These are phyloP conservation scores for Yamadazyma philogaea DNA, from an alignment of 805 yeast genomes.

Conservation along the genomic window DNA sequence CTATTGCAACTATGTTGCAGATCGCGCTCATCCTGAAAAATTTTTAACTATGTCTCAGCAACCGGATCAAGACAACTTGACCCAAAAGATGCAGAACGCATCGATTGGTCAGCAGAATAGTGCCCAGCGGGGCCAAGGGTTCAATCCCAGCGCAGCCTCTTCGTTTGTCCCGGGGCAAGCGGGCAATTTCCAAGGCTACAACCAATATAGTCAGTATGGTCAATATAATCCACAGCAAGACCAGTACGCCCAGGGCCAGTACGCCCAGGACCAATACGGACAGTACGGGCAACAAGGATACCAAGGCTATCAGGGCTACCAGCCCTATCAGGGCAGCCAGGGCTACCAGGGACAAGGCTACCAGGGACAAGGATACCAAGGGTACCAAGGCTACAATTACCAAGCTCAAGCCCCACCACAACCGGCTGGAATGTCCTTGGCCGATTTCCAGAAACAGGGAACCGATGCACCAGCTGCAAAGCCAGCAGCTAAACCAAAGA, in stretches of 20 bases:
- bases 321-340: too few relatives aligned
- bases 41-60: slow-evolving; percentile 28
- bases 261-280: slow-evolving; percentile 9
- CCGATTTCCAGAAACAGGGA: slow-evolving; percentile 75
- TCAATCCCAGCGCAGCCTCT: slow-evolving; percentile 50
- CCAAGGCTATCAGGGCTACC: slow-evolving; percentile 13
- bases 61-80: slow-evolving; percentile 32
- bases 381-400: slow-evolving; percentile 14
- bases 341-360: slow-evolving; percentile 3
- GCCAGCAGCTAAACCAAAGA: slow-evolving; percentile 64
- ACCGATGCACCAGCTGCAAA: slow-evolving; percentile 37
- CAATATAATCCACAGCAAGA: slow-evolving; percentile 14
- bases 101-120: slow-evolving; percentile 28
- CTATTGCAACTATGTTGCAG: neutral
- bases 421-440: slow-evolving; percentile 58
- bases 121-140: slow-evolving; percentile 27
- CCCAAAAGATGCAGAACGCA: slow-evolving; percentile 43
- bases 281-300: slow-evolving; percentile 12
- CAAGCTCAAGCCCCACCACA: slow-evolving; percentile 19
- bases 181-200: slow-evolving; percentile 3
- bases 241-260: slow-evolving; percentile 9
- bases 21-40: slow-evolving; percentile 10
- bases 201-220: slow-evolving; percentile 13
- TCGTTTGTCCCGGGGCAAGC: slow-evolving; percentile 46
- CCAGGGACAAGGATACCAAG: slow-evolving; percentile 5